These are phyloP conservation scores for Cercis canadensis DNA, from an alignment of 306 rosid species.

Conservation along the genomic window DNA sequence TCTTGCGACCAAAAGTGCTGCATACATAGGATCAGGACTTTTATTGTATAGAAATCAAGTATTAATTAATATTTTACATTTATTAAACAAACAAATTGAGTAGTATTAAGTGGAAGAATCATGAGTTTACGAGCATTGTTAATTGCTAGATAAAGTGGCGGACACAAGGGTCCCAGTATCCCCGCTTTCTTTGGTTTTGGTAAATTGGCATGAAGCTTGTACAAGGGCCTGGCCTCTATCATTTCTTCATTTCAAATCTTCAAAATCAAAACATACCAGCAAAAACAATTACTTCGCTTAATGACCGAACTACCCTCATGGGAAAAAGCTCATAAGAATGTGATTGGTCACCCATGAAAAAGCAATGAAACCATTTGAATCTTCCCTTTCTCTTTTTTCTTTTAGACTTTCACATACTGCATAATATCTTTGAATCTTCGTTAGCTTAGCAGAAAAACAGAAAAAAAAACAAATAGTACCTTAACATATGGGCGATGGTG, in stretches of 20 bases:
- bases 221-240: slow-evolving; percentile 11
- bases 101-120: slow-evolving; percentile 33
- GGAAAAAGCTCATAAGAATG: neutral
- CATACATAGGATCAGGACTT: neutral
- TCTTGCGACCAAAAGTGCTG: too few relatives aligned
- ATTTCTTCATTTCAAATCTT: slow-evolving; percentile 29
- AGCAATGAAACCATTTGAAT: slow-evolving; percentile 36
- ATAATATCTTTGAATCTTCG: slow-evolving; percentile 42
- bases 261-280: neutral
- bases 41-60: neutral
- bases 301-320: slow-evolving; percentile 28
- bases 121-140: slow-evolving; percentile 32
- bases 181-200: slow-evolving; percentile 30
- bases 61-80: slow-evolving; percentile 25
- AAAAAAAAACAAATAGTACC: slow-evolving; percentile 6
- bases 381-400: neutral
- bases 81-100: slow-evolving; percentile 33
- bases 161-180: slow-evolving; percentile 59
- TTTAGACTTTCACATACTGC: neutral
- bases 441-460: neutral
- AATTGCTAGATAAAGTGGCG: slow-evolving; percentile 50
- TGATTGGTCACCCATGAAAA: slow-evolving; percentile 15
- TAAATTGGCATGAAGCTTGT: slow-evolving; percentile 40
- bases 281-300: neutral
- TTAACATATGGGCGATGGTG: slow-evolving; percentile 5